phyloP scores from a whole-genome alignment of 805 yeast species.

The Ogataea pignaliae region DNA sequence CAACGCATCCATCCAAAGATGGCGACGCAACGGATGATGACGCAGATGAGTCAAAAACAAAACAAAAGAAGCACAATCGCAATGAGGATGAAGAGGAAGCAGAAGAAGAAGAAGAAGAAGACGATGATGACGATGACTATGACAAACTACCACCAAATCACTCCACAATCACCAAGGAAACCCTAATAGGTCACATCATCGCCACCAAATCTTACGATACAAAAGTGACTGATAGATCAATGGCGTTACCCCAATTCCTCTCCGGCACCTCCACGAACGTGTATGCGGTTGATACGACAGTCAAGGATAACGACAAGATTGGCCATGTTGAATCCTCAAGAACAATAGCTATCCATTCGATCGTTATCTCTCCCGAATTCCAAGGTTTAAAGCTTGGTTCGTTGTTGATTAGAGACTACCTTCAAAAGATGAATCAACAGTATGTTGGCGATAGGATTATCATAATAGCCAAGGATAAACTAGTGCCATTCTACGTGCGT shows the following conservation, averaged over 20 bases:
- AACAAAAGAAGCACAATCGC: too few species aligned
- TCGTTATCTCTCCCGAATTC: constrained; percentile 72
- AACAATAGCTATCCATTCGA: constrained; percentile 75
- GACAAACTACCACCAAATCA: constrained; percentile 36
- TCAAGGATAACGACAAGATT: constrained; percentile 18
- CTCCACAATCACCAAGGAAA: constrained; percentile 53
- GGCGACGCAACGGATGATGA: constrained; percentile 14
- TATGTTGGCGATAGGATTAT: constrained; percentile 76
- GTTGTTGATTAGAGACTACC: constrained; percentile 77
- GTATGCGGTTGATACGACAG: constrained; percentile 7
- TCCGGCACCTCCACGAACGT: constrained; percentile 6
- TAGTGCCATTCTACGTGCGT: constrained; percentile 73
- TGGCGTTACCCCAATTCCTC: constrained; percentile 50
- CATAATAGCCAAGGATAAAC: constrained; percentile 63
- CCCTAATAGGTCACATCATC: constrained; percentile 72
- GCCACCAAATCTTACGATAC: constrained; percentile 62
- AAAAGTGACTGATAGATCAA: constrained; percentile 49
- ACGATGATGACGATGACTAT: too few species aligned
- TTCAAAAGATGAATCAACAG: constrained; percentile 85
- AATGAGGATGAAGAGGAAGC: too few species aligned
- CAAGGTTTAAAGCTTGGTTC: constrained; percentile 83
- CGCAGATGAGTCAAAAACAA: neutral
- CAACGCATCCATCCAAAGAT: constrained; percentile 18
- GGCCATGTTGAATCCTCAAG: constrained; percentile 79
- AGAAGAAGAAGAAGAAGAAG: constrained; percentile 15